Conservation (phyloP, 1,284 basidiomycete genomes). For the Pseudozyma tsukubaensis region DNA sequence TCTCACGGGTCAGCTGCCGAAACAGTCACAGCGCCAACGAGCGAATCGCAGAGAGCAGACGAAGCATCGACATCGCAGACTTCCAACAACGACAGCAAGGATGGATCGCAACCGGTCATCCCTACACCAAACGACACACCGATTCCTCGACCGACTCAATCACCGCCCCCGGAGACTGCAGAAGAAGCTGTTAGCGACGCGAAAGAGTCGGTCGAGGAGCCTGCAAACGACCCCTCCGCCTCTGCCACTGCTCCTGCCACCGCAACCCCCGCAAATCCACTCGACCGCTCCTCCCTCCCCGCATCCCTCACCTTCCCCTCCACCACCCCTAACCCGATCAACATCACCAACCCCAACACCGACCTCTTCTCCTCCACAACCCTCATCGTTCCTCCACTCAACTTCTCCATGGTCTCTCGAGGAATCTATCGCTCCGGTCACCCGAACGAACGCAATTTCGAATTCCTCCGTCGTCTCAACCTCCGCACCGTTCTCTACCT, state of each 20-base stretch:
- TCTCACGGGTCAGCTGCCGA: background rate
- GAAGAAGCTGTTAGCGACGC: too few relatives aligned
- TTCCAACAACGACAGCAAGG: background rate
- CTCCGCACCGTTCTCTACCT: conserved; percentile 64
- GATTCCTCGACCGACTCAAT: background rate
- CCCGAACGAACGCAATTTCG: conserved; percentile 67
- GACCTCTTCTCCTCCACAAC: conserved; percentile 15
- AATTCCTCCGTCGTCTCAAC: conserved; percentile 60
- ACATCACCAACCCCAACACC: background rate
- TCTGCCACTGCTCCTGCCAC: background rate
- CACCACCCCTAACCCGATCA: background rate
- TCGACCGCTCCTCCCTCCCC: background rate
- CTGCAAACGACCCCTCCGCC: background rate
- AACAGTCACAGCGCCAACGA: background rate
- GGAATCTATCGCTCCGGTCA: conserved; percentile 67
- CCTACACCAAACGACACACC: background rate
- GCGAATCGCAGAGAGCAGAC: background rate
- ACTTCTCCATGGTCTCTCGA: conserved; percentile 65
- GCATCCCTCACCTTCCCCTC: background rate
- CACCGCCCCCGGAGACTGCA: too few relatives aligned
- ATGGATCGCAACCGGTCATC: background rate
- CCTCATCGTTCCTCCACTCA: conserved; percentile 65
- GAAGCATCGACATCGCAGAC: conserved; percentile 1
- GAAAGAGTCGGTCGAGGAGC: background rate
- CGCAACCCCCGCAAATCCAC: background rate